A percentile compares a stretch with the other conserved stretches of the same genome.
These are phyloP conservation scores for Sarocladium oryzae DNA, from an alignment of 2,329 filamentous ascomycete genomes.

Conservation along the genomic window DNA sequence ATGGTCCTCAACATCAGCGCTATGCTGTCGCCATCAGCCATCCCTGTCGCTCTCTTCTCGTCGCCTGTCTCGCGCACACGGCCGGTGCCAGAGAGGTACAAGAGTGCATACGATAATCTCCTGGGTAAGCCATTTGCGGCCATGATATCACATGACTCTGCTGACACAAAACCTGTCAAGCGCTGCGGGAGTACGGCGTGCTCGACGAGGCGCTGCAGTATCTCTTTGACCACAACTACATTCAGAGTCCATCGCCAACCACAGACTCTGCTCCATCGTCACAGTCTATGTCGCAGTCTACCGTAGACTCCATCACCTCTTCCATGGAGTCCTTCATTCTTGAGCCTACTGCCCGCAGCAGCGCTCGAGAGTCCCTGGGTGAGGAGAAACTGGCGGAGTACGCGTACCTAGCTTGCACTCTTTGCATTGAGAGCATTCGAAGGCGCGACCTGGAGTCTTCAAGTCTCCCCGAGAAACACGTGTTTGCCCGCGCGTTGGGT, in stretches of 20 bases:
- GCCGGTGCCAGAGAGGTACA: slow-evolving; percentile 13
- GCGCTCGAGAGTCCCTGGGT: slow-evolving; percentile 16
- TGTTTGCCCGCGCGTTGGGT: slow-evolving; percentile 20
- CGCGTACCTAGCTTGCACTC: slow-evolving; percentile 20
- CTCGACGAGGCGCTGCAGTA: slow-evolving; percentile 19
- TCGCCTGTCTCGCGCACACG: slow-evolving; percentile 9
- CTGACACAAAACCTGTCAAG: background rate
- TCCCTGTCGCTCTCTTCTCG: slow-evolving; percentile 17
- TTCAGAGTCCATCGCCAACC: slow-evolving; percentile 17
- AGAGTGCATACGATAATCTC: slow-evolving; percentile 11
- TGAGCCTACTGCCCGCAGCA: slow-evolving; percentile 16
- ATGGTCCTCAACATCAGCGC: slow-evolving; percentile 18
- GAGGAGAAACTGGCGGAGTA: slow-evolving; percentile 15
- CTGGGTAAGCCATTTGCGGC: background rate
- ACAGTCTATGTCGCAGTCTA: slow-evolving; percentile 9
- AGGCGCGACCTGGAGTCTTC: slow-evolving; percentile 15
- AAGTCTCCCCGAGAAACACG: slow-evolving; percentile 17
- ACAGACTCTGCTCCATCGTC: slow-evolving; percentile 7
- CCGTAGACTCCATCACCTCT: slow-evolving; percentile 13
- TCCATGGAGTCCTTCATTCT: slow-evolving; percentile 19
- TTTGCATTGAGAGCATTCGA: slow-evolving; percentile 18
- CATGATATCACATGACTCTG: no score
- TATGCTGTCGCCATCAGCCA: slow-evolving; percentile 18
- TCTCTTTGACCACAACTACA: slow-evolving; percentile 19
- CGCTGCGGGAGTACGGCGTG: background rate